phyloP scores from a whole-genome alignment of 768 basidiomycete species.

The Lactifluus subvellereus region DNA sequence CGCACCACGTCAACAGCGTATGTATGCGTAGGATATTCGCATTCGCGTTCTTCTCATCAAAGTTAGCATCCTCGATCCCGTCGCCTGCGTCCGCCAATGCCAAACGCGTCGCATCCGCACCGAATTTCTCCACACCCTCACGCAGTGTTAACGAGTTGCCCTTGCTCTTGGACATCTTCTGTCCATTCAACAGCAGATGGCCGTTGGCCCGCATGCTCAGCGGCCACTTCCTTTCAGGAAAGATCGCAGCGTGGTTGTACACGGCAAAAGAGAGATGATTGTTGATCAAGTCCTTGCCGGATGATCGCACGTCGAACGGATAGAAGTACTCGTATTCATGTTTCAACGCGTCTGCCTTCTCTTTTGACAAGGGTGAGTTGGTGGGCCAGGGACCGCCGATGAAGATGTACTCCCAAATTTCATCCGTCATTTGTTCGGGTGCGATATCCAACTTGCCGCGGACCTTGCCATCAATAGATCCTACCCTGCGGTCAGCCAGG shows the following conservation, averaged over 20 bases:
- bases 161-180: conserved; percentile 98
- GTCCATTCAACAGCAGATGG: conserved; percentile 93
- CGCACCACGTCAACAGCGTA: conserved; percentile 87
- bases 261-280: conserved; percentile 93
- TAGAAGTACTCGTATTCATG: conserved; percentile 96
- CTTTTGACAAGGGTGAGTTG: conserved; percentile 55
- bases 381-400: conserved; percentile 71
- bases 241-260: conserved; percentile 94
- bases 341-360: conserved; percentile 79
- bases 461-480: conserved; percentile 69
- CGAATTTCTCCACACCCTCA: conserved; percentile 90
- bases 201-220: conserved; percentile 91
- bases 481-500: conserved; percentile 33
- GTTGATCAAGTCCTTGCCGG: conserved; percentile 93
- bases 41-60: conserved; percentile 97
- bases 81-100: conserved; percentile 95
- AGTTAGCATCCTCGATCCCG: conserved; percentile 97
- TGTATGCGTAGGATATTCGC: conserved; percentile 92
- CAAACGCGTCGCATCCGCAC: conserved; percentile 91
- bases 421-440: conserved; percentile 93
- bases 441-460: conserved; percentile 82
- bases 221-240: conserved; percentile 87
- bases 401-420: conserved; percentile 94
- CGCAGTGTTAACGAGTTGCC: conserved; percentile 91
- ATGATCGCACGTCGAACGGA: conserved; percentile 96